These are phyloP conservation scores for Melanogaster broomeanus DNA, from an alignment of 768 basidiomycete genomes.

Conservation along the genomic window DNA sequence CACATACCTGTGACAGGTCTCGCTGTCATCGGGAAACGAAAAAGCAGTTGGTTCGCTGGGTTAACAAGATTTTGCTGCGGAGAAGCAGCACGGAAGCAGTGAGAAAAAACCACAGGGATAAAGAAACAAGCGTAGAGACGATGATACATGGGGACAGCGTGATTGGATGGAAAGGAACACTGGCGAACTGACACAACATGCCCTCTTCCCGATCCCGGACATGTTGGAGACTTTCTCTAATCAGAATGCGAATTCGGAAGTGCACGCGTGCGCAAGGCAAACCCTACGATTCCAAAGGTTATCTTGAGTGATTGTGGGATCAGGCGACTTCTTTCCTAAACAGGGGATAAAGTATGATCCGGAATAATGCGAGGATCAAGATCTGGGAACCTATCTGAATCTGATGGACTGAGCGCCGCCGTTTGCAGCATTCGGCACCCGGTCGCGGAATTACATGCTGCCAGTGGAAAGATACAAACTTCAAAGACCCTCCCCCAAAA, in stretches of 20 bases:
- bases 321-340: neutral
- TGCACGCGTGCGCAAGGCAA: neutral
- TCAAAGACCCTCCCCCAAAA: conserved; percentile 33
- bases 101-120: conserved; percentile 11
- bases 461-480: conserved; percentile 36
- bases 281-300: conserved; percentile 14
- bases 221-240: neutral
- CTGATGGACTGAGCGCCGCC: conserved; percentile 39
- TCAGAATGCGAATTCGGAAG: neutral
- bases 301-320: neutral
- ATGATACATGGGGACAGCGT: conserved; percentile 2
- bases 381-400: conserved; percentile 30
- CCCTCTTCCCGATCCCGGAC: neutral
- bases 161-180: conserved; percentile 13
- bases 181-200: too few species aligned
- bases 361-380: conserved; percentile 14
- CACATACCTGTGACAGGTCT: neutral
- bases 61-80: conserved; percentile 23
- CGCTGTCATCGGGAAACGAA: neutral
- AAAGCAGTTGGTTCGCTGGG: conserved; percentile 15
- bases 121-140: conserved; percentile 2
- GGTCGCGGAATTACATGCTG: conserved; percentile 39
- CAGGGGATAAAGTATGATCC: conserved; percentile 16
- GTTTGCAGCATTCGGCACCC: conserved; percentile 38
- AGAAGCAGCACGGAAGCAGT: conserved; percentile 19